A percentile compares a stretch with the other conserved stretches of the same genome.
Conservation (phyloP, 805 yeast species). For the Nakazawaea laoshanensis region DNA sequence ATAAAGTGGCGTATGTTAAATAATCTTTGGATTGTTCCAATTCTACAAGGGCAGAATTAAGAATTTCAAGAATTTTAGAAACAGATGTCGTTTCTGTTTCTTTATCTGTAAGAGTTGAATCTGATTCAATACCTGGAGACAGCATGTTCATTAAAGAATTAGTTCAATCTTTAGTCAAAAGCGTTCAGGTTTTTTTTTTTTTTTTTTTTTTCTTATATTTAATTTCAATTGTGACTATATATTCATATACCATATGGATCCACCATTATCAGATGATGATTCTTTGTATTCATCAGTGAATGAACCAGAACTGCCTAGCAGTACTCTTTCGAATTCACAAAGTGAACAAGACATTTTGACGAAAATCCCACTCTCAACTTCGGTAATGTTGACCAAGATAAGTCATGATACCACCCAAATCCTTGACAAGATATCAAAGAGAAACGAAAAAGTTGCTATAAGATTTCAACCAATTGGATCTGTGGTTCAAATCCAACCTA, state of each 20-base stretch:
- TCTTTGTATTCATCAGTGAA: not conserved
- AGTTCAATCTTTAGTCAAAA: no score
- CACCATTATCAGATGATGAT: conserved; percentile 13
- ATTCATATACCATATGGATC: no score
- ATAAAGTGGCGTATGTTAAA: conserved; percentile 61
- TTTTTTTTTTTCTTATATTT: no score
- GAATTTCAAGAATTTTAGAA: conserved; percentile 5
- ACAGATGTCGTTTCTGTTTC: not conserved
- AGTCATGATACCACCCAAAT: conserved; percentile 16
- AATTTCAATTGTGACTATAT: no score
- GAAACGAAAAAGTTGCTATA: conserved; percentile 29
- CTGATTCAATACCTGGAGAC: no score
- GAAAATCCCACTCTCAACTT: conserved; percentile 21
- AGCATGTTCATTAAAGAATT: no score
- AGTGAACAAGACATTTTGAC: conserved; percentile 14
- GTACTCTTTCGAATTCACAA: not conserved
- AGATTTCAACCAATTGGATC: conserved; percentile 58
- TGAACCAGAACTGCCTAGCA: not conserved
- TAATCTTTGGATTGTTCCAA: conserved; percentile 43
- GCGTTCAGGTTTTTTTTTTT: no score
- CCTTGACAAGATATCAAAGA: conserved; percentile 11
- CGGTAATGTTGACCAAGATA: conserved; percentile 17
- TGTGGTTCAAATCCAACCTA: conserved; percentile 39
- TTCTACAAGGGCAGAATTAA: conserved; percentile 8
- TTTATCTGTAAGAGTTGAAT: no score